Evolutionary conservation across 2,329 filamentous ascomycete genomes (phyloP), one percentile per base, ranked within the genome.

Genomic region (Massarina eburnea): DNA sequence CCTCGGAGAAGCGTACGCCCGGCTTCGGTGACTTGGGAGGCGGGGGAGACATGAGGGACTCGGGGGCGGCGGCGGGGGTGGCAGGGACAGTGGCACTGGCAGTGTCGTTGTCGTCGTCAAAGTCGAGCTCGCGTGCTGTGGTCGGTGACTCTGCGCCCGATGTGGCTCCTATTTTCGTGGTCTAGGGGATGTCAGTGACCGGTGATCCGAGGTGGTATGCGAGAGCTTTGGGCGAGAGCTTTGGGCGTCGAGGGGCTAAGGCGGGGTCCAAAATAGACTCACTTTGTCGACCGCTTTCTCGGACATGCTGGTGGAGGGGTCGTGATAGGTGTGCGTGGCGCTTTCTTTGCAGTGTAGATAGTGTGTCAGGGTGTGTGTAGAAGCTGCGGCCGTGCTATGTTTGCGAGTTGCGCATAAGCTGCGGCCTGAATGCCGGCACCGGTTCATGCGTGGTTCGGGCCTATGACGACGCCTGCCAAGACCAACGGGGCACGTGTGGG

Each of bases 61-160:
- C 66, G n/a, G n/a, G 68, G 51, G 62, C 73, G 6, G 67, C 67
- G 14, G 73, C 55, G 12, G 71, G 64, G 24, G 73, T 63, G 33
- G 73, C 27, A 8, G 6, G 27, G 5, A 14, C 27, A 34, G 58
- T 46, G 22, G 57, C 50, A 12, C 54, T 49, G 2, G 57, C 52
- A 20, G 75, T 73, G 52, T 79, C 74, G 44, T 74, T 72, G 53
- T 81, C 79, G 61, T 81, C 79, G 57, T 81, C 79, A 52, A 81
- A 81, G 54, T 81, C 79, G 42, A 82, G 68, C 42, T 77, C 76
- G 27, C 77, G 76, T 43, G 79, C 79, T 27, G 79, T 81, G 6
- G 79, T 81, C 12, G 77, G 77, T 15, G 77, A 80, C 58, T 80
- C 77, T 17, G 76, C 71, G 41, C 53, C 56, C 30, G 55, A 52